A percentile compares a stretch with the other conserved stretches of the same genome.
These are phyloP conservation scores for Ramularia collo-cygni DNA, from an alignment of 2,329 filamentous ascomycete species.

Conservation along the genomic window DNA sequence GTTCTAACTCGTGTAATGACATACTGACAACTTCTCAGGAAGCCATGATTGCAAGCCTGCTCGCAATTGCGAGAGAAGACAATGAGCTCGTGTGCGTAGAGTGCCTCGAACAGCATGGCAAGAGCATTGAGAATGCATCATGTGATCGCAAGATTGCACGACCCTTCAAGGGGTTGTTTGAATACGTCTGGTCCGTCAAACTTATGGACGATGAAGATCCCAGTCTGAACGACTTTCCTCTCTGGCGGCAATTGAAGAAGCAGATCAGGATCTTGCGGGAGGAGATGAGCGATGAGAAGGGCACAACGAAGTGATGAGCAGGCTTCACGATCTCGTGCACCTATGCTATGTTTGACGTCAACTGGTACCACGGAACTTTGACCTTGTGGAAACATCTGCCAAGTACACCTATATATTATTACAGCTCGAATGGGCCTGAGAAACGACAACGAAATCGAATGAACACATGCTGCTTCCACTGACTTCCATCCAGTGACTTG, in stretches of 20 bases:
- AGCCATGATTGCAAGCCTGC: constrained; percentile 57
- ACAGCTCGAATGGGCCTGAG: too few species aligned
- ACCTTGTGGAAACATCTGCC: not conserved
- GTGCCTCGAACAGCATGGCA: constrained; percentile 21
- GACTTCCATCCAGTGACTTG: too few species aligned
- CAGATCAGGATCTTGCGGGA: constrained; percentile 55
- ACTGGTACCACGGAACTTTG: not conserved
- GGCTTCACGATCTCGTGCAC: too few species aligned
- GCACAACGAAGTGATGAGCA: constrained; percentile 3
- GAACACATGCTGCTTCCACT: too few species aligned
- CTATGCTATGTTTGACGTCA: too few species aligned
- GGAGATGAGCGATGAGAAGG: constrained; percentile 43
- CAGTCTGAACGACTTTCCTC: constrained; percentile 44
- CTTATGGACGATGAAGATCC: constrained; percentile 32
- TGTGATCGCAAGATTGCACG: constrained; percentile 20
- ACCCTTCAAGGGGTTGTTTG: constrained; percentile 24
- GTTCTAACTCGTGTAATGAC: too few species aligned
- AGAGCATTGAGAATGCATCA: constrained; percentile 11
- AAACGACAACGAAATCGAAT: too few species aligned
- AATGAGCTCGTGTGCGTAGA: constrained; percentile 29
- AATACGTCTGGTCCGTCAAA: constrained; percentile 24
- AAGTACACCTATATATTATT: not conserved
- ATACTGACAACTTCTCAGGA: too few species aligned
- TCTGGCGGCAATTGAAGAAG: constrained; percentile 59
- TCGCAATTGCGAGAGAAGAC: constrained; percentile 49